Base-by-base conservation (phyloP, 2,329 filamentous ascomycete species). In the Periglandula ipomoeae region DNA sequence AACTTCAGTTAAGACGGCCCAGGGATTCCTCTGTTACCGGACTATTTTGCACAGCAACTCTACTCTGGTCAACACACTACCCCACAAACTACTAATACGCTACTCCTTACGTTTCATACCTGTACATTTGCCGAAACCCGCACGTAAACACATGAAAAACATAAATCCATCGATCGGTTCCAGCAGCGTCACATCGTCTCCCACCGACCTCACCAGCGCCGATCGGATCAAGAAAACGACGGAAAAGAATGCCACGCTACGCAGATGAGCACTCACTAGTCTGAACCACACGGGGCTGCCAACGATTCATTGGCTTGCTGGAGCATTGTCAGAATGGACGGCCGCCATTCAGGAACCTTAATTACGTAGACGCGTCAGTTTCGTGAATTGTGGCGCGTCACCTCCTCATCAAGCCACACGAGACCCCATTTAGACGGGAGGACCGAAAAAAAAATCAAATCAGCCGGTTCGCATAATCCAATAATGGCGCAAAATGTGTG, bases 311-410 rank as follows among this genome's bases (percentile, higher is more conserved):
- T 19, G 15, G 30, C 27, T 22, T 17, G 8, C 26, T 30, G 17
- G 41, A 43, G 13, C 40, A 23, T 24, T 27, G 38, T 39, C 15
- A 11, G 35, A 32, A 34, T 10, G 24, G 19, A 35, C 45, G 41
- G 41, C 41, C 5, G 41, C 3, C 22, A 22, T 24, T n/a, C 17
- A 7, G n/a, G 24, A 34, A 41, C 37, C 37, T 47, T 41, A 47
- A 41, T 47, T 19, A 47, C 26, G 23, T 24, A 15, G 7, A 22
- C 45, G 37, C 37, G 45, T 47, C n/a, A 26, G 27, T 41, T 41
- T 47, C 45, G 45, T 37, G 45, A 39, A 40, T 32, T 19, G 26
- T 47, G 26, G 38, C 37, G 37, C 45, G 26, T 41, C 23, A n/a
- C 26, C 34, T 15, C 20, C 13, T 11, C 15, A n/a, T 7, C 35